A percentile compares a stretch with the other conserved stretches of the same genome.
phyloP scores from a whole-genome alignment of 1,284 basidiomycete species.

The Rhodotorula sp. region DNA sequence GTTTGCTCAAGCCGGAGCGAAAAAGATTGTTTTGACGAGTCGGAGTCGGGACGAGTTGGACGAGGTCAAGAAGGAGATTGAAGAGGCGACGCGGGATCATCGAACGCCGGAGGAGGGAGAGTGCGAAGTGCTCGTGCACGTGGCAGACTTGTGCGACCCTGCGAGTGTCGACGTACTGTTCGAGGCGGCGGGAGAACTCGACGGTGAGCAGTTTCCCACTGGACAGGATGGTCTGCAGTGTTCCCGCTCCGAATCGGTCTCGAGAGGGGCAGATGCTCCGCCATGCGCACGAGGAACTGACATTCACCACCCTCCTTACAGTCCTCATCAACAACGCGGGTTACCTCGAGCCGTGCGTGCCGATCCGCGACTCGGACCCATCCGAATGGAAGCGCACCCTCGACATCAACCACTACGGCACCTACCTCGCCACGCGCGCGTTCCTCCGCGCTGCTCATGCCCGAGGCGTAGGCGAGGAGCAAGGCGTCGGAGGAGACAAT shows the following conservation, averaged over 20 bases:
- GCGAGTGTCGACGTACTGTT: slow-evolving; percentile 19
- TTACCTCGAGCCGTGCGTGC: slow-evolving; percentile 18
- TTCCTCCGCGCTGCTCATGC: slow-evolving; percentile 13
- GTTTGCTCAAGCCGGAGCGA: slow-evolving; percentile 16
- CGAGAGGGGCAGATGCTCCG: too few relatives aligned
- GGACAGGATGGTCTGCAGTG: too few relatives aligned
- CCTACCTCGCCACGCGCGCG: slow-evolving; percentile 24
- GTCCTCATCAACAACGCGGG: slow-evolving; percentile 25
- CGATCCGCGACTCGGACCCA: slow-evolving; percentile 15
- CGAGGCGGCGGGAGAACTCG: slow-evolving; percentile 12
- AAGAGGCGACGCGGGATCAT: not conserved
- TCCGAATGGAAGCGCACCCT: slow-evolving; percentile 19
- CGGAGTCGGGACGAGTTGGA: slow-evolving; percentile 8
- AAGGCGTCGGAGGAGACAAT: not conserved
- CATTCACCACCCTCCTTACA: not conserved
- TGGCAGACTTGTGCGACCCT: slow-evolving; percentile 11
- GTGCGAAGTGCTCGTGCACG: slow-evolving; percentile 8
- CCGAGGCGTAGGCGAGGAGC: not conserved
- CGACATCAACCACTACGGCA: slow-evolving; percentile 18
- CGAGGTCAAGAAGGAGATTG: slow-evolving; percentile 11
- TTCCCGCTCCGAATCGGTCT: too few relatives aligned
- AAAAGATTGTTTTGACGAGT: slow-evolving; percentile 18
- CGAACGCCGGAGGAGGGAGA: not conserved
- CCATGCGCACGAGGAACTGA: too few relatives aligned
- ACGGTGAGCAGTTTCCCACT: slow-evolving; percentile 3